Base-by-base conservation (phyloP, 805 yeast genomes). In the Candida boleticola region DNA sequence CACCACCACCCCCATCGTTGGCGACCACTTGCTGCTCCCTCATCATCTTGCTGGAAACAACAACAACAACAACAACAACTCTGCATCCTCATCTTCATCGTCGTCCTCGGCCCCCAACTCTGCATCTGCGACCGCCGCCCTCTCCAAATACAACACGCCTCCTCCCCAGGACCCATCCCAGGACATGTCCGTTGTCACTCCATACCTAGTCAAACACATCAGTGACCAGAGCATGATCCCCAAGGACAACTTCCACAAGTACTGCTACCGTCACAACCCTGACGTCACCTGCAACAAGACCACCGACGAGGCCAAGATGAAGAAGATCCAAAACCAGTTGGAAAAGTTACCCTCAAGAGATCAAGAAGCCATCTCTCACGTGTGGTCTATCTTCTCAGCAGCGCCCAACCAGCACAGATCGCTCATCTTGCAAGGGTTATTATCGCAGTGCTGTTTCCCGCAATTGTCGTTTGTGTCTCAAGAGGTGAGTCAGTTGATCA, bases 211-310 rank as follows among this genome's bases (percentile, higher is more conserved):
- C 37, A 66, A 67, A 43, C 73, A 68, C 48, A 64, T 68, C 29
- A 54, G 60, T 44, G 72, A 74, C 51, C 74, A 65, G 45, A 50
- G 66, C n/a, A 52, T 58, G 42, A 68, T 72, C 14, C 73, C 75
- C 18, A 56, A 60, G 36, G 83, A 76, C 49, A 76, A 79, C 51
- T 77, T 73, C 55, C 84, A 81, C 52, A 75, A 76, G 50, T 92
- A 79, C 64, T 92, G 99, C 58, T 92, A 92, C 62, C 72, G 98
- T 40, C 99, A 92, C 63, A 88, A 92, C 57, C 98, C 98, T 2
- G 90, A 88, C 42, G 75, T 87, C 34, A 80, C 82, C 36, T 80
- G 89, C 55, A 83, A 82, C 57, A 83, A 83, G 46, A 74, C 72
- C 43, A 77, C 85, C 0, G 95, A 85, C 58, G 81, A 77, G 42